phyloP scores from a whole-genome alignment of 441 rosid genomes.

The Euphorbia corollata region DNA sequence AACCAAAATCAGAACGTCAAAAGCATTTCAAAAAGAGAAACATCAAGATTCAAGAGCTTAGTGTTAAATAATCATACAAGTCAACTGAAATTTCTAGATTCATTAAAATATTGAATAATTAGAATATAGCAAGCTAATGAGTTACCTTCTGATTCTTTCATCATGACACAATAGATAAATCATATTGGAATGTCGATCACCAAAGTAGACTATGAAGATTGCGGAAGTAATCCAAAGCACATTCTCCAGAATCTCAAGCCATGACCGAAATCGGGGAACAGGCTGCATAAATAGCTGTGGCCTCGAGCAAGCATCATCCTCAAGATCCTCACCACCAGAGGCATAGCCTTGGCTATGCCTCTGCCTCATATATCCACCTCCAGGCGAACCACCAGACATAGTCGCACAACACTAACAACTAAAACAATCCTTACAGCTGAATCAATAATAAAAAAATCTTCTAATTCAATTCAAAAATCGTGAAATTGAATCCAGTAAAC shows the following conservation, averaged over 20 bases:
- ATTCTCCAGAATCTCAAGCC: slow-evolving; percentile 71
- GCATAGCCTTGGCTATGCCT: slow-evolving; percentile 93
- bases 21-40: slow-evolving; percentile 12
- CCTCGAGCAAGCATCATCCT: slow-evolving; percentile 95
- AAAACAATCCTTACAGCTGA: neutral
- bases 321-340: slow-evolving; percentile 80
- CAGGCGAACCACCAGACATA: slow-evolving; percentile 95
- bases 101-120: neutral
- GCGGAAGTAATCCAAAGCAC: slow-evolving; percentile 83
- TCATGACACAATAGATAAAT: slow-evolving; percentile 64
- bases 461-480: slow-evolving; percentile 7
- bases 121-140: neutral
- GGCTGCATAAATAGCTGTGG: slow-evolving; percentile 38
- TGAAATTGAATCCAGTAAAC: slow-evolving; percentile 9
- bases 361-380: slow-evolving; percentile 89
- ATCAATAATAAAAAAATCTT: neutral
- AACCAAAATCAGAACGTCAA: neutral
- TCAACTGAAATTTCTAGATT: neutral
- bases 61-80: neutral
- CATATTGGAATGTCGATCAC: slow-evolving; percentile 70
- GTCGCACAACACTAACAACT: slow-evolving; percentile 13
- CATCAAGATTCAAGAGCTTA: neutral
- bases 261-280: slow-evolving; percentile 41
- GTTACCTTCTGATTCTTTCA: slow-evolving; percentile 69
- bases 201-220: slow-evolving; percentile 63